Base-by-base conservation (phyloP, 2,329 filamentous ascomycete genomes). In the Niveomyces coronatus region DNA sequence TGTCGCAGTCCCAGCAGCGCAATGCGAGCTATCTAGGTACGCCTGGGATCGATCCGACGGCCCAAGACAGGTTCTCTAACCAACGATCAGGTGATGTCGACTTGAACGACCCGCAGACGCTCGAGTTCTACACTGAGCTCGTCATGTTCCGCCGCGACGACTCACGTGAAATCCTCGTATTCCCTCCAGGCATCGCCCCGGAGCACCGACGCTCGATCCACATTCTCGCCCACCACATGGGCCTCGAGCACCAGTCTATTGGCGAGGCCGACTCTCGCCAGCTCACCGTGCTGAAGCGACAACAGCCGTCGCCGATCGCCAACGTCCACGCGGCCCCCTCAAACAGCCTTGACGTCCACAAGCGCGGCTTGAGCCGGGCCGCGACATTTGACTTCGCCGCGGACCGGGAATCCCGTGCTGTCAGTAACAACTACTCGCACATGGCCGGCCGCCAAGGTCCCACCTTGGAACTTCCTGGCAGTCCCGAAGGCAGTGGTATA, bases 301-400 rank as follows among this genome's bases (percentile, higher is more conserved):
- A 71, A 47, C 66, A 72, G 47, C 45, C 69, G 55, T 58, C 68
- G 31, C 60, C 71, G 27, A 63, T 70, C n/a, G 59, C 67, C 34
- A 65, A 70, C 49, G 60, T 79, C 66, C 67, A 79, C 67, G 51
- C 67, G 57, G 45, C 63, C 16, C 70, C 75, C 1, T 78, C 78
- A 40, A 79, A 83, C 42, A 76, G 77, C 16, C 67, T 79, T 35
- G 85, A 94, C 46, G 77, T 83, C 40, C 80, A 86, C 49, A 81
- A 89, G 48, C 83, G 89, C 44, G 83, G 82, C 4, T 68, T 98
- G 24, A 94, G 87, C 64, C 82, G 91, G 45, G 88, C 91, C 13
- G 91, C 91, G n/a, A 96, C 91, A 3, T 94, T 93, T 48, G 91
- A 96, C 60, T 96, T 96, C 60, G 87, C 85, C 47, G 82, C 87